Conservation (phyloP, 1,284 basidiomycete genomes). For the Sporisorium exsertum region DNA sequence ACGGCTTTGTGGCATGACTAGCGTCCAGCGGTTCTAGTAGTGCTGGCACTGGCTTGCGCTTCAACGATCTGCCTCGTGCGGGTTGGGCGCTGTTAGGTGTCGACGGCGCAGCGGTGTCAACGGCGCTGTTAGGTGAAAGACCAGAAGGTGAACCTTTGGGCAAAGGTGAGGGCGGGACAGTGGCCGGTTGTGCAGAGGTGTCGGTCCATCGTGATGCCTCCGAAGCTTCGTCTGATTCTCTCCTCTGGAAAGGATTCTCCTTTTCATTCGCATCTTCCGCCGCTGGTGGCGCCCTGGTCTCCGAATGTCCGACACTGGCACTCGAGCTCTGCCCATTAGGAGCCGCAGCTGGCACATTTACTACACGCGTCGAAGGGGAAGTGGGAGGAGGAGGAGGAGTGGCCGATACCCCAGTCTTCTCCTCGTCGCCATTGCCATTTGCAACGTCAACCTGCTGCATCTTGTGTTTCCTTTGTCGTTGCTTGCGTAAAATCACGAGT, state of each 20-base stretch:
- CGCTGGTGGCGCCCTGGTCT: background rate
- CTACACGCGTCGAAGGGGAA: background rate
- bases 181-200: background rate
- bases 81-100: background rate
- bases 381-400: background rate
- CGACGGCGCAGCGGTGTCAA: background rate
- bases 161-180: background rate
- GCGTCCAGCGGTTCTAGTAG: slow-evolving; percentile 3
- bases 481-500: slow-evolving; percentile 16
- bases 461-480: slow-evolving; percentile 8
- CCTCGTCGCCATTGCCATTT: slow-evolving; percentile 1
- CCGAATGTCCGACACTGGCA: background rate
- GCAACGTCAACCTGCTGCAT: background rate
- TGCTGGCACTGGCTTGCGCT: slow-evolving; percentile 31
- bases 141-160: background rate
- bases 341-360: background rate
- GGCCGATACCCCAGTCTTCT: slow-evolving; percentile 4
- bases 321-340: background rate
- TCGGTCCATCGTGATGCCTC: slow-evolving; percentile 1
- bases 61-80: slow-evolving; percentile 13
- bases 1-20: background rate
- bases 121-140: background rate
- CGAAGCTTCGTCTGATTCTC: slow-evolving; percentile 8
- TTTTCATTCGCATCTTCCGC: background rate
- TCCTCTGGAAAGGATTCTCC: background rate